These are phyloP conservation scores for Potentilla sterilis DNA, from an alignment of 306 rosid species.

Conservation along the genomic window DNA sequence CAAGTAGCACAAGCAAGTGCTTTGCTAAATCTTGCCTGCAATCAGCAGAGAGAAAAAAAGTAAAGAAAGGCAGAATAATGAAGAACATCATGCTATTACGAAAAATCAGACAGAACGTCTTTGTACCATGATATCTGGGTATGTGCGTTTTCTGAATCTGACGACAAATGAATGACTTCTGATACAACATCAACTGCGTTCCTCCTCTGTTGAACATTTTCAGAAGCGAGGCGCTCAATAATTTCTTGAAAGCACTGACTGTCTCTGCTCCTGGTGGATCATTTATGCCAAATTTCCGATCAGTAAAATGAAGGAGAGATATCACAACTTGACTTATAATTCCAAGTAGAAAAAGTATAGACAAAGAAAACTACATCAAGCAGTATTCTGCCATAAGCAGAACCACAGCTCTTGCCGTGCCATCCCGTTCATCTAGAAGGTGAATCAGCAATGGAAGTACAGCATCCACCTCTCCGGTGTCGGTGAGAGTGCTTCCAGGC, in stretches of 20 bases:
- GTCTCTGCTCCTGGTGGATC: slow-evolving; percentile 63
- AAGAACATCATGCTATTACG: not conserved
- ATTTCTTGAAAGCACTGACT: slow-evolving; percentile 61
- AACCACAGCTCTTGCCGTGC: slow-evolving; percentile 74
- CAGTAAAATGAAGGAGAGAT: slow-evolving; percentile 16
- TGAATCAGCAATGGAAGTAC: slow-evolving; percentile 61
- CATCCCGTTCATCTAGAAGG: slow-evolving; percentile 84
- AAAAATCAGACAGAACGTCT: slow-evolving; percentile 20
- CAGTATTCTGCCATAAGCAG: slow-evolving; percentile 81
- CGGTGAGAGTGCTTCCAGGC: slow-evolving; percentile 43
- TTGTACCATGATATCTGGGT: slow-evolving; percentile 54
- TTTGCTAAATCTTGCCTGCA: slow-evolving; percentile 70
- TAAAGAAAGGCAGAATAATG: not conserved
- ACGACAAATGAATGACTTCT: slow-evolving; percentile 52
- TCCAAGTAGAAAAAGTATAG: slow-evolving; percentile 25
- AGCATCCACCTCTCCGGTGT: slow-evolving; percentile 46
- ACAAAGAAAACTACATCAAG: slow-evolving; percentile 51
- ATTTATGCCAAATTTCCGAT: slow-evolving; percentile 26
- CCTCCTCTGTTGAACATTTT: slow-evolving; percentile 61
- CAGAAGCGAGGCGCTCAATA: slow-evolving; percentile 61
- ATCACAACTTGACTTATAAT: slow-evolving; percentile 8
- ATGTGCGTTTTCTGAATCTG: slow-evolving; percentile 38
- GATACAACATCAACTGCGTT: slow-evolving; percentile 82
- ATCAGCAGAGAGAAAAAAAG: slow-evolving; percentile 9
- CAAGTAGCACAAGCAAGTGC: slow-evolving; percentile 65